Evolutionary conservation across 352 stramenopile species (phyloP), one percentile per base, ranked within the genome.

Genomic region (Lagenidium giganteum): DNA sequence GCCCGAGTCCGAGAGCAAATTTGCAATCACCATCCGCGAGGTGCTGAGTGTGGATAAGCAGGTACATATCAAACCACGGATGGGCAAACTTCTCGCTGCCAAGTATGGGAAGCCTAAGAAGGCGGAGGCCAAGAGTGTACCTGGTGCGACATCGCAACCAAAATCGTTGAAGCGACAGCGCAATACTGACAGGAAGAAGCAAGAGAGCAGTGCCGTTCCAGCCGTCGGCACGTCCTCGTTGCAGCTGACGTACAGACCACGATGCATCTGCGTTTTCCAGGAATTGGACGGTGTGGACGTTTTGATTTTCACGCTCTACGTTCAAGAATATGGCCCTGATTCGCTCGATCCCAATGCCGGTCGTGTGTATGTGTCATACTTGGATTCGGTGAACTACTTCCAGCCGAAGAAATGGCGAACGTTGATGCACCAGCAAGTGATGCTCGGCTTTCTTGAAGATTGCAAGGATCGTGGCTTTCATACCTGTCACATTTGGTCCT

Each of bases 261-360:
- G 80, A n/a, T 93, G 82, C 40, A 93, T 95, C 47, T 93, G 78
- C 27, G 80, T 95, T 18, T 95, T 95, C 44, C 84, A 95, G 63
- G 79, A 93, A 49, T 64, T 93, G 21, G 80, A 94, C 43, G 82
- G 84, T 16, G 79, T 93, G 4, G 84, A 95, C 57, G 83, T 95
- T 5, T 46, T 93, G 12, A 89, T 95, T 34, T 95, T 95, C 49
- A 91, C 83, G 34, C 45, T 95, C 29, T 95, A 94, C 47, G 82
- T 95, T 7, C 82, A 95, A 62, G 84, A 95, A 39, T 95, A 93
- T 45, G 75, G 77, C 0, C 73, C 78, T 0, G 64, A 86, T 30
- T 88, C 75, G 21, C 53, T 90, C 4, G 46, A 70, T 2, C 80
- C 83, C 1, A 95, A 95, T 39, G 74, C 72, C 33, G 78, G 83